phyloP scores from a whole-genome alignment of 768 basidiomycete species.

The Mycena epipterygia region DNA sequence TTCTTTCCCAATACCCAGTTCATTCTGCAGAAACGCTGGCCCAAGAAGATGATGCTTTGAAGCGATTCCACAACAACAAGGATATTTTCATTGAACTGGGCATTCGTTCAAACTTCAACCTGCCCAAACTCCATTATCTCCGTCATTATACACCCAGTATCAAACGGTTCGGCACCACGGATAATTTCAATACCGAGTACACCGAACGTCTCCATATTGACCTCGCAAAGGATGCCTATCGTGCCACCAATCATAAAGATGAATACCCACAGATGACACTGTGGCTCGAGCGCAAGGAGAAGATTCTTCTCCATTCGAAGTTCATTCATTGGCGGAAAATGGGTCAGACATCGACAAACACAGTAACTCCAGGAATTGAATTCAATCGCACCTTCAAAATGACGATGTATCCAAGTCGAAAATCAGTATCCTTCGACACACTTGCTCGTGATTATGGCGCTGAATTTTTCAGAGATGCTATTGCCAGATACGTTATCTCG shows the following conservation, averaged over 20 bases:
- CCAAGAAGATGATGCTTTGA: not conserved
- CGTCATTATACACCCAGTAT: not conserved
- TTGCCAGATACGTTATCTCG: not conserved
- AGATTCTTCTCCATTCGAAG: not conserved
- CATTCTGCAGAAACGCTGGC: not conserved
- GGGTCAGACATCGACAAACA: no score
- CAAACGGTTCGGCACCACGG: not conserved
- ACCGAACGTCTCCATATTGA: no score
- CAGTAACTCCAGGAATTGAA: no score
- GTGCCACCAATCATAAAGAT: constrained; percentile 42
- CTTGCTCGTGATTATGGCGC: not conserved
- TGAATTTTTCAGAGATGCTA: not conserved
- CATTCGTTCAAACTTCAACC: constrained; percentile 48
- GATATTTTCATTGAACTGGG: constrained; percentile 28
- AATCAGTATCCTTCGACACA: not conserved
- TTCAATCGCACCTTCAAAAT: not conserved
- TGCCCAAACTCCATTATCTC: constrained; percentile 29
- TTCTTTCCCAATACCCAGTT: not conserved
- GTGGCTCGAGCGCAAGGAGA: constrained; percentile 46
- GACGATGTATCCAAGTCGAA: not conserved
- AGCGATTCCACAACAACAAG: constrained; percentile 18
- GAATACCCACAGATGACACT: constrained; percentile 46
- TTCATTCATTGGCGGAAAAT: not conserved
- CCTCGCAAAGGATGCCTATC: no score
- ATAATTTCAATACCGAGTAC: constrained; percentile 4